Evolutionary conservation across 169 alveolate species (phyloP), one percentile per base, ranked within the genome.

Genomic region (Cardiosporidium cionae): DNA sequence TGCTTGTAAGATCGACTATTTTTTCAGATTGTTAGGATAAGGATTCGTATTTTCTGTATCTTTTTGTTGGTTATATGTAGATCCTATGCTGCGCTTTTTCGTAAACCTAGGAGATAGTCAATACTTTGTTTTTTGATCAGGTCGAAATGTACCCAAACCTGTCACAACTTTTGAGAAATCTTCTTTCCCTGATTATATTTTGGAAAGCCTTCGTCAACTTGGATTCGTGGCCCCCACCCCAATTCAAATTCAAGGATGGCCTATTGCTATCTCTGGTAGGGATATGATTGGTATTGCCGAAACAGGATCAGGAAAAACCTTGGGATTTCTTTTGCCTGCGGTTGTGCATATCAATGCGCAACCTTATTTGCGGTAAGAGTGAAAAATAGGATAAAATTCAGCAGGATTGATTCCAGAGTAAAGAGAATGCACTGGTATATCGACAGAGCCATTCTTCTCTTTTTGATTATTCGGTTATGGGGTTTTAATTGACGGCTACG

Each of bases 201-300:
- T 89, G 72, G 91, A 92, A 54, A 89, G 94, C 53, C 81, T 94
- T 70, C 70, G 76, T 35, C 76, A 88, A 34, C 91, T 90, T 1
- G 92, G 92, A 44, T 95, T 94, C 84, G 78, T 75, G 33, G 76
- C 82, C 35, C 99, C 99, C 2, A 94, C 98, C 27, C 94, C 98
- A 6, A 97, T 97, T 32, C 97, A 97, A 82, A 88, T 92, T 64
- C 95, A 94, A 78, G 94, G 97, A 32, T 95, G 99, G 98, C 99
- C 99, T 4, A 80, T 84, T 9, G 92, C 90, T 22, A 76, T 88
- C 2, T 70, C 91, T 23, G 98, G 98, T 32, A 87, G 94, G 62
- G 98, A 95, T 76, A 85, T 94, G 80, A 91, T 95, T 34, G 99
- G 98, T 25, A 94, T 94, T 54, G 94, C 98, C 3, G 95, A 95